Evolutionary conservation across 2,329 filamentous ascomycete species (phyloP), one percentile per base, ranked within the genome.

Genomic region (Trichoderma sp.): DNA sequence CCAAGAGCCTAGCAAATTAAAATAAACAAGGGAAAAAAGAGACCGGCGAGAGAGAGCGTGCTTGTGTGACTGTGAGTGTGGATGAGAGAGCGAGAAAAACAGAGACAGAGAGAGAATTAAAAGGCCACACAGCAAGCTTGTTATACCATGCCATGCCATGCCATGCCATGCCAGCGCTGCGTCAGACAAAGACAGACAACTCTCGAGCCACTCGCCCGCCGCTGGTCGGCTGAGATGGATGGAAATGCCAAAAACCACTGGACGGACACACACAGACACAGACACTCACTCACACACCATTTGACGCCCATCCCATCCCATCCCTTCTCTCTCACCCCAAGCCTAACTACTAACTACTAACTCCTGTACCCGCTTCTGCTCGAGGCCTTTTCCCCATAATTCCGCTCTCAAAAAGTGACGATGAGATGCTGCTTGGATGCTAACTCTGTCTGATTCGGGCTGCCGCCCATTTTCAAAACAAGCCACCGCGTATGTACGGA

Each of bases 1-100:
- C 70, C 70, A 72, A 72, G 14, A 60, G 56, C 39, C 70, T 66
- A 63, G 64, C 68, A 63, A 51, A 69, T 69, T 6, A 34, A 24
- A 61, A 34, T 18, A 43, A 28, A 30, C 24, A 21, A 21, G 51
- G 36, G 30, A 51, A 21, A 68, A 34, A 28, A 60, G 58, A 47
- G 14, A 43, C 39, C 43, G 32, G 34, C 34, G 34, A 36, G 34
- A 61, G n/a, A 51, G 43, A 12, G 43, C 8, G 39, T 47, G 18
- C 14, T 6, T 43, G 39, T 9, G 15, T 43, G 39, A 43, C 39
- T 43, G 36, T 18, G 39, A n/a, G 39, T 43, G 18, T 4, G 18
- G 15, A 1, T 51, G n/a, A 5, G n/a, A 6, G 43, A 12, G 8
- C 9, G 43, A 61, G 15, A n/a, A 3, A 26, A 11, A 28, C 4